These are phyloP conservation scores for Dissophora ornata DNA, from an alignment of 192 early-diverging fungal species.

Conservation along the genomic window DNA sequence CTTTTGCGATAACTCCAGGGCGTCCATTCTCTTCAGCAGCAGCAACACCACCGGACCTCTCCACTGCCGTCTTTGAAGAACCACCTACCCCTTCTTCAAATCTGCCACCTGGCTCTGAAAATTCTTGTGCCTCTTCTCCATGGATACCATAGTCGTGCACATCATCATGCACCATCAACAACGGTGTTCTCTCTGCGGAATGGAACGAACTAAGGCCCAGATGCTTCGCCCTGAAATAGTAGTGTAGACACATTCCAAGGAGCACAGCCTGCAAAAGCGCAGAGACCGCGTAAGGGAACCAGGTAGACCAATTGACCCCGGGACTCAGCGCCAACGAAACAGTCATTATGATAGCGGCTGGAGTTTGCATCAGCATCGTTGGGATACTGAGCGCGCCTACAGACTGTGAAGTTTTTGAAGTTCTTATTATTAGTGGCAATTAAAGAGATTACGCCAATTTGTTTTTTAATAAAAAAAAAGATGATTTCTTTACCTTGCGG, in stretches of 20 bases:
- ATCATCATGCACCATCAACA: background rate
- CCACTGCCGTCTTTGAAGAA: too few relatives aligned
- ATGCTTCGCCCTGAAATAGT: conserved; percentile 66
- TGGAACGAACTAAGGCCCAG: conserved; percentile 50
- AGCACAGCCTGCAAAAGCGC: conserved; percentile 84
- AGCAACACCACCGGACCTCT: too few relatives aligned
- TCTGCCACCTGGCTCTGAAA: too few relatives aligned
- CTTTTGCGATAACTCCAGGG: too few relatives aligned
- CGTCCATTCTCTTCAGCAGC: too few relatives aligned
- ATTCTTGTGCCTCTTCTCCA: too few relatives aligned
- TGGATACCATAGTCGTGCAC: too few relatives aligned
- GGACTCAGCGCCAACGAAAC: conserved; percentile 81
- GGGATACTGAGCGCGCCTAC: conserved; percentile 91
- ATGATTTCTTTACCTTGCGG: conserved; percentile 64
- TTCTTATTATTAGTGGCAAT: too few relatives aligned
- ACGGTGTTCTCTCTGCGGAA: conserved; percentile 9
- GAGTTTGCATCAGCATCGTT: conserved; percentile 90
- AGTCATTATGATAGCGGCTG: conserved; percentile 75
- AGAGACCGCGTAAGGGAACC: conserved; percentile 83
- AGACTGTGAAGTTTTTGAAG: too few relatives aligned
- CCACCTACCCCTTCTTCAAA: too few relatives aligned
- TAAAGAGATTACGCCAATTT: too few relatives aligned
- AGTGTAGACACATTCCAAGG: conserved; percentile 77
- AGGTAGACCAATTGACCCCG: conserved; percentile 90
- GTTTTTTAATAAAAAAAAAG: too few relatives aligned